These are phyloP conservation scores for Musa troglodytarum DNA, from an alignment of 176 grass and related monocot species.

Conservation along the genomic window DNA sequence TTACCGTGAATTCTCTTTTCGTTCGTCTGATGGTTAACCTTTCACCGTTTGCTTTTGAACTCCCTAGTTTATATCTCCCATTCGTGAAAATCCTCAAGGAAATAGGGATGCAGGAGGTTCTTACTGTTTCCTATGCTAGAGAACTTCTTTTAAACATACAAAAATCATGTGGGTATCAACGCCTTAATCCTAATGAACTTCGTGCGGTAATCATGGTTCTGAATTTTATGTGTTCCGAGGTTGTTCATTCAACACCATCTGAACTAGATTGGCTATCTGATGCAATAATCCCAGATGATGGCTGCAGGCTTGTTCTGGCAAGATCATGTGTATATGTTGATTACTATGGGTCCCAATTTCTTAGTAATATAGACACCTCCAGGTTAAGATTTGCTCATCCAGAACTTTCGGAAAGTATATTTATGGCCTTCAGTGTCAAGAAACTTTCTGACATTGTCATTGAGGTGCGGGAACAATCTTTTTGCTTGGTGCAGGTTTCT, in stretches of 20 bases:
- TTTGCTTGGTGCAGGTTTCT: conserved; percentile 6
- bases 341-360: conserved; percentile 53
- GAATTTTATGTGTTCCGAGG: conserved; percentile 70
- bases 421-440: conserved; percentile 59
- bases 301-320: conserved; percentile 85
- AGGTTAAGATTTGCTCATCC: conserved; percentile 85
- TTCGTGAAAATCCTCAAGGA: conserved; percentile 82
- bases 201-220: conserved; percentile 83
- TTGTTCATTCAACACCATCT: conserved; percentile 34
- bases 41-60: conserved; percentile 96
- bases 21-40: conserved; percentile 77
- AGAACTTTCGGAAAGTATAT: conserved; percentile 70
- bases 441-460: conserved; percentile 70
- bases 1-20: conserved; percentile 80
- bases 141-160: conserved; percentile 79
- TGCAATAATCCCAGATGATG: conserved; percentile 91
- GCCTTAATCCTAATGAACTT: conserved; percentile 94
- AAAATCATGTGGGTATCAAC: conserved; percentile 90
- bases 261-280: conserved; percentile 42
- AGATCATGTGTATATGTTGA: conserved; percentile 91
- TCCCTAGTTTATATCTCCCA: conserved; percentile 67
- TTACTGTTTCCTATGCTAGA: conserved; percentile 70
- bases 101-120: conserved; percentile 76
- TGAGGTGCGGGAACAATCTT: conserved; percentile 42
- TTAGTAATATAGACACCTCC: conserved; percentile 72